Conservation (phyloP, 306 rosid genomes). For the Arachis stenosperma region DNA sequence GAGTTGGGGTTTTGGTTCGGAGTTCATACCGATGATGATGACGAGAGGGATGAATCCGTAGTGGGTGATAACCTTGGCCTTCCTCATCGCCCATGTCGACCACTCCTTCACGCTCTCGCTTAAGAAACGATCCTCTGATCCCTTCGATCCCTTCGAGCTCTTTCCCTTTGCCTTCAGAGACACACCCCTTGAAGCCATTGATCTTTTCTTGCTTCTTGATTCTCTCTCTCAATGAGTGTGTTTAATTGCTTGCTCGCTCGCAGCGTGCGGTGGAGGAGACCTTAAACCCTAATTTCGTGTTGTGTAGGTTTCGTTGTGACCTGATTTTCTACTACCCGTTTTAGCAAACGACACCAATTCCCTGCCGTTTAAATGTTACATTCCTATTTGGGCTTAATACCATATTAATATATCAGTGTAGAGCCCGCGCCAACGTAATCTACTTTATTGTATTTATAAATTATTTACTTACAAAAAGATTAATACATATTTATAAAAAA, state of each 20-base stretch:
- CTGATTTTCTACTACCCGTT: background rate
- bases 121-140: slow-evolving; percentile 49
- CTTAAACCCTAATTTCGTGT: slow-evolving; percentile 45
- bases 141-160: slow-evolving; percentile 60
- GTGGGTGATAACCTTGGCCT: slow-evolving; percentile 82
- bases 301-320: background rate
- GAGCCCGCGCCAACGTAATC: too few relatives aligned
- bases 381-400: too few relatives aligned
- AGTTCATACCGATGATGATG: slow-evolving; percentile 92
- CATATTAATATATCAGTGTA: too few relatives aligned
- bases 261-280: background rate
- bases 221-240: background rate
- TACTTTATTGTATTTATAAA: too few relatives aligned
- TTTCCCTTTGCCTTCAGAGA: slow-evolving; percentile 79
- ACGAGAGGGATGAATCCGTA: slow-evolving; percentile 92
- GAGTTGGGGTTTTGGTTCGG: slow-evolving; percentile 86
- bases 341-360: background rate
- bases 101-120: slow-evolving; percentile 67
- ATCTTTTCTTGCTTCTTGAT: background rate
- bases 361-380: too few relatives aligned
- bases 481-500: too few relatives aligned
- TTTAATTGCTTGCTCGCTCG: background rate
- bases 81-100: slow-evolving; percentile 78
- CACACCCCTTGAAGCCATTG: slow-evolving; percentile 82
- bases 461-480: too few relatives aligned